These are phyloP conservation scores for Aspergillus homomorphus DNA, from an alignment of 495 filamentous ascomycete species.

Conservation along the genomic window DNA sequence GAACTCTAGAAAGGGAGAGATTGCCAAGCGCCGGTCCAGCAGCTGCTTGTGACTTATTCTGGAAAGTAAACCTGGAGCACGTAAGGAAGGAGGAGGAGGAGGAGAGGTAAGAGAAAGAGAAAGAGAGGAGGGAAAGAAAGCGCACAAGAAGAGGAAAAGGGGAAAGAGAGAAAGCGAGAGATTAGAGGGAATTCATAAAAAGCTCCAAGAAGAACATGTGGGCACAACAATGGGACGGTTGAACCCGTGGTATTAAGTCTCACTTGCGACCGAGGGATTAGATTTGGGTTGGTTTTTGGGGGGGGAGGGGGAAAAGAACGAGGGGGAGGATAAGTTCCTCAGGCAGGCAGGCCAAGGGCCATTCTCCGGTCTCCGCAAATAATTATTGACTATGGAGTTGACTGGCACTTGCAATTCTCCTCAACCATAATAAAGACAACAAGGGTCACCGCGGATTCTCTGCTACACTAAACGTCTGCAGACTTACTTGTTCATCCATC, in stretches of 20 bases:
- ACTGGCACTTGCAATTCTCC: not conserved
- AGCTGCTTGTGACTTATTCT: constrained; percentile 4
- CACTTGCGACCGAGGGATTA: constrained; percentile 15
- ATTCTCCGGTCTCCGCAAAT: not conserved
- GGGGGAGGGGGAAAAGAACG: too few relatives aligned
- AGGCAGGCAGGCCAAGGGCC: not conserved
- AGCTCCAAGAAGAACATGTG: constrained; percentile 12
- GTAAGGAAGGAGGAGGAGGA: not conserved
- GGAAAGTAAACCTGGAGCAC: not conserved
- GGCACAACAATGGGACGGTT: constrained; percentile 11
- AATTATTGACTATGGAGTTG: too few relatives aligned
- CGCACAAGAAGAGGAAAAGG: constrained; percentile 5
- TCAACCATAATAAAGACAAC: not conserved
- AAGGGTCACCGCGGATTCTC: not conserved
- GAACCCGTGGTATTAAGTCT: constrained; percentile 17
- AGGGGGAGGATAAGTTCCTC: not conserved
- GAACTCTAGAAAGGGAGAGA: constrained; percentile 10
- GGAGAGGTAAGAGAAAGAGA: constrained; percentile 9
- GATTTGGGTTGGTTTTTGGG: not conserved
- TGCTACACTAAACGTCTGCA: too few relatives aligned
- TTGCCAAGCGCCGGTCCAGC: constrained; percentile 8
- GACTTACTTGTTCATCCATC: too few relatives aligned
- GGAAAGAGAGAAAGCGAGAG: constrained; percentile 7
- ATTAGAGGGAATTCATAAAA: constrained; percentile 1
- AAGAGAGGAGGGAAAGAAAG: not conserved